A percentile compares a stretch with the other conserved stretches of the same genome.
Evolutionary conservation across 306 rosid genomes (phyloP).

Genomic region (Medicago ruthenica): DNA sequence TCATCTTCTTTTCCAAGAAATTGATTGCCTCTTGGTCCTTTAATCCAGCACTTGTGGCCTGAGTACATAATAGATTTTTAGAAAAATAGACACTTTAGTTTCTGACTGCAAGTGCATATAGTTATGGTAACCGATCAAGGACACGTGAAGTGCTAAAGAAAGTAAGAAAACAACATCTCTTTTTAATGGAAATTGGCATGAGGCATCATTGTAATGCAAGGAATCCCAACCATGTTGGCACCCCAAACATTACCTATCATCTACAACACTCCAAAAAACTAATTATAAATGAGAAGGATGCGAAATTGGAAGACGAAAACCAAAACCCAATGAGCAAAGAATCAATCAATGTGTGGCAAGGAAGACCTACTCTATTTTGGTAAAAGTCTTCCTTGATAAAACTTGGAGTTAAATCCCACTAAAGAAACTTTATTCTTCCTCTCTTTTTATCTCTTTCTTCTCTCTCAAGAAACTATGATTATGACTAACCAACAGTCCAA

Average conservation of each 20-base stretch:
- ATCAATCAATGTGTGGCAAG: background rate
- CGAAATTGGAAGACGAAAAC: background rate
- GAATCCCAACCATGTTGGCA: background rate
- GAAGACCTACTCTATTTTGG: background rate
- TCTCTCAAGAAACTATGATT: background rate
- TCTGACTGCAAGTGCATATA: background rate
- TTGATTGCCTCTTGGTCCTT: constrained; percentile 99
- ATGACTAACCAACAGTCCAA: background rate
- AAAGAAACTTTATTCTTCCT: background rate
- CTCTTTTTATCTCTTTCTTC: too few relatives aligned
- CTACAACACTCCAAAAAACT: background rate
- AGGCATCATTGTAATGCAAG: background rate
- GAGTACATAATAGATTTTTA: constrained; percentile 39
- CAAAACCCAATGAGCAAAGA: background rate
- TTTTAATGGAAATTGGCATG: background rate
- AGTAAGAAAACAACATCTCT: background rate
- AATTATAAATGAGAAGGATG: too few relatives aligned
- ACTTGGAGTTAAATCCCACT: background rate
- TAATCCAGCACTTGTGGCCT: constrained; percentile 98
- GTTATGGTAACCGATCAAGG: constrained; percentile 2
- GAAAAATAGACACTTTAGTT: constrained; percentile 21
- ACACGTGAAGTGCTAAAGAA: constrained; percentile 1
- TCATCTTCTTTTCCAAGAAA: constrained; percentile 99
- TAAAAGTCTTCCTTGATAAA: background rate
- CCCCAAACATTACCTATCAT: background rate